Evolutionary conservation across 2,329 filamentous ascomycete genomes (phyloP).

Genomic region (Aspergillus novofumigatus): DNA sequence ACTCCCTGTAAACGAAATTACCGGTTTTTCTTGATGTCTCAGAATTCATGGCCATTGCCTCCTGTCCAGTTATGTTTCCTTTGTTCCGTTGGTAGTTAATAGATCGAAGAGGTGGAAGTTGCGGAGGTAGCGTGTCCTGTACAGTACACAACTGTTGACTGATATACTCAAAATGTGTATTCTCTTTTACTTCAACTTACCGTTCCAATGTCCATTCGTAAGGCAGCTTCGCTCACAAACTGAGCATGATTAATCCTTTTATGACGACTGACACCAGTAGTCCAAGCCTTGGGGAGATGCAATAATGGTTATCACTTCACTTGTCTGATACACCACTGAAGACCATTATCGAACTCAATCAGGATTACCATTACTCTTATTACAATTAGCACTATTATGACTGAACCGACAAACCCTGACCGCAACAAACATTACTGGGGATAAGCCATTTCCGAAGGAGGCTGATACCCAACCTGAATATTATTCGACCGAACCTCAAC

Average conservation of each 20-base stretch:
- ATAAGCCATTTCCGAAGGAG: slow-evolving; percentile 21
- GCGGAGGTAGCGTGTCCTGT: slow-evolving; percentile 26
- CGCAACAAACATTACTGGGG: not conserved
- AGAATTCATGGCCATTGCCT: slow-evolving; percentile 13
- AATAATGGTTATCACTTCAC: not conserved
- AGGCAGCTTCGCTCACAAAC: not conserved
- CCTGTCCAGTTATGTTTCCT: slow-evolving; percentile 12
- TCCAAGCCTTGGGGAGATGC: not conserved
- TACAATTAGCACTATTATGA: not conserved
- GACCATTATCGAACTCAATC: not conserved
- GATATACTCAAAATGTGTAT: slow-evolving; percentile 29
- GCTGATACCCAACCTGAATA: slow-evolving; percentile 21
- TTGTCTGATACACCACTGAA: not conserved
- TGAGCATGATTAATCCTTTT: not conserved
- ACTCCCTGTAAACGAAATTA: slow-evolving; percentile 40
- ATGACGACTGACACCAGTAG: too few species aligned
- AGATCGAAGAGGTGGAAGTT: slow-evolving; percentile 24
- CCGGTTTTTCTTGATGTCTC: slow-evolving; percentile 15
- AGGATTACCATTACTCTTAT: not conserved
- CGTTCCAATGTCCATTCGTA: not conserved
- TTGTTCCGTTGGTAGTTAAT: slow-evolving; percentile 23
- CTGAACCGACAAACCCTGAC: not conserved
- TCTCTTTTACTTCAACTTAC: slow-evolving; percentile 9
- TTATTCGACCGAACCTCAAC: slow-evolving; percentile 20
- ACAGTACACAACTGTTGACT: slow-evolving; percentile 31